Conservation (phyloP, 2,329 filamentous ascomycete species). For the Fusarium abutilonis region DNA sequence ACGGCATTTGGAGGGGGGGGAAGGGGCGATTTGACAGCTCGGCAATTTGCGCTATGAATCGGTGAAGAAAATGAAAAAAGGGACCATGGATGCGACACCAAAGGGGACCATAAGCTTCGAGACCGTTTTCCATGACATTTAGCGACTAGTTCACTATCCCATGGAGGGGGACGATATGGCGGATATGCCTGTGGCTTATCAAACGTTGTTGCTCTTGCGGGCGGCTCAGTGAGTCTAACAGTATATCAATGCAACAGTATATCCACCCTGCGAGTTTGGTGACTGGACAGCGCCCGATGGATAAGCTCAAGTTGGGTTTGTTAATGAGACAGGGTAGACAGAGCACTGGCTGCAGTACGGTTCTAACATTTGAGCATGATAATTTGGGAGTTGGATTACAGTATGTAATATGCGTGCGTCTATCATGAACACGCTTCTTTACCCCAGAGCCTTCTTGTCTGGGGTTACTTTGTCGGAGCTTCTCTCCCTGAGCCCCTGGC, state of each 20-base stretch:
- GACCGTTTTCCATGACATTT: slow-evolving; percentile 35
- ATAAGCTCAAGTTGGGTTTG: not conserved
- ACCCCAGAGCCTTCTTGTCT: slow-evolving; percentile 2
- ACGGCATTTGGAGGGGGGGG: slow-evolving; percentile 18
- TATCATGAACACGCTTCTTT: slow-evolving; percentile 34
- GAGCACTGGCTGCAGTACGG: not conserved
- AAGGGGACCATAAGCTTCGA: slow-evolving; percentile 13
- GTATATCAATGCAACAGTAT: slow-evolving; percentile 10
- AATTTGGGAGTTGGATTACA: slow-evolving; percentile 25
- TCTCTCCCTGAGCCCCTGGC: slow-evolving; percentile 5
- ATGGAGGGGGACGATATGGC: slow-evolving; percentile 19
- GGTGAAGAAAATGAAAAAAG: not conserved
- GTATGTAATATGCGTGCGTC: slow-evolving; percentile 25
- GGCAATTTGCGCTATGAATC: slow-evolving; percentile 27
- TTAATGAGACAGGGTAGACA: slow-evolving; percentile 2
- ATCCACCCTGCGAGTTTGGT: too few species aligned
- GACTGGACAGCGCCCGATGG: not conserved
- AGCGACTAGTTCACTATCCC: slow-evolving; percentile 32
- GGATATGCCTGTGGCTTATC: slow-evolving; percentile 13
- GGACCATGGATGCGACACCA: not conserved
- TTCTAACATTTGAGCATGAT: not conserved
- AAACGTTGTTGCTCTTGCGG: slow-evolving; percentile 13
- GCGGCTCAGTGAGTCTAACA: slow-evolving; percentile 16
- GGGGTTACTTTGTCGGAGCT: slow-evolving; percentile 8
- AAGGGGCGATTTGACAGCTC: slow-evolving; percentile 25